Conservation (phyloP, 768 basidiomycete genomes). For the Chalciporus pseudorubinellus region DNA sequence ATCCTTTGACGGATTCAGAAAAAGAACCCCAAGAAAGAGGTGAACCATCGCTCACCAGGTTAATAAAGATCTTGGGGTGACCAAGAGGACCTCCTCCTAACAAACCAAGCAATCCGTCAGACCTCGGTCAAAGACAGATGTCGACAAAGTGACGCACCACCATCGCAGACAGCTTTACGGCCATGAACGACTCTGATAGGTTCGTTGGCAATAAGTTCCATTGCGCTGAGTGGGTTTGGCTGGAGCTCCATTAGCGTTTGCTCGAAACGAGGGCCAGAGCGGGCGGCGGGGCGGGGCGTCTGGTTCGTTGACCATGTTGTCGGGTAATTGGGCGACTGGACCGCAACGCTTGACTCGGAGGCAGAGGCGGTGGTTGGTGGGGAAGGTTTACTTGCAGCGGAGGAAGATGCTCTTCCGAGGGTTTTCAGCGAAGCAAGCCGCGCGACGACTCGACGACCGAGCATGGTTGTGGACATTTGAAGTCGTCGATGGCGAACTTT, state of each 20-base stretch:
- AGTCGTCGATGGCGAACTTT: conserved; percentile 2
- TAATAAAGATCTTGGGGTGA: conserved; percentile 96
- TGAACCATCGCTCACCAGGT: conserved; percentile 60
- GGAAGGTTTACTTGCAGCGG: conserved; percentile 10
- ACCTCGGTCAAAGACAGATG: conserved; percentile 1
- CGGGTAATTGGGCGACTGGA: conserved; percentile 83
- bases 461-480: conserved; percentile 21
- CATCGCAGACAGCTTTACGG: conserved; percentile 90
- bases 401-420: conserved; percentile 26
- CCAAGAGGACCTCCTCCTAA: conserved; percentile 92
- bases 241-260: conserved; percentile 87
- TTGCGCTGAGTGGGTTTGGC: conserved; percentile 86
- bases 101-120: conserved; percentile 9
- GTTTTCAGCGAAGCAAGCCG: conserved; percentile 15
- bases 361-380: conserved; percentile 7
- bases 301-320: conserved; percentile 87
- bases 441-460: conserved; percentile 26
- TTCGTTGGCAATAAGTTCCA: conserved; percentile 84
- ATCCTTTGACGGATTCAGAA: conserved; percentile 51
- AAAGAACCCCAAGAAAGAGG: not conserved
- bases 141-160: conserved; percentile 58
- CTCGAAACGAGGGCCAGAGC: conserved; percentile 81
- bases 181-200: conserved; percentile 80
- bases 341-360: conserved; percentile 34
- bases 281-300: conserved; percentile 57